Evolutionary conservation across 2,329 filamentous ascomycete genomes (phyloP), one percentile per base, ranked within the genome.

Genomic region (Scytalidium sp.): DNA sequence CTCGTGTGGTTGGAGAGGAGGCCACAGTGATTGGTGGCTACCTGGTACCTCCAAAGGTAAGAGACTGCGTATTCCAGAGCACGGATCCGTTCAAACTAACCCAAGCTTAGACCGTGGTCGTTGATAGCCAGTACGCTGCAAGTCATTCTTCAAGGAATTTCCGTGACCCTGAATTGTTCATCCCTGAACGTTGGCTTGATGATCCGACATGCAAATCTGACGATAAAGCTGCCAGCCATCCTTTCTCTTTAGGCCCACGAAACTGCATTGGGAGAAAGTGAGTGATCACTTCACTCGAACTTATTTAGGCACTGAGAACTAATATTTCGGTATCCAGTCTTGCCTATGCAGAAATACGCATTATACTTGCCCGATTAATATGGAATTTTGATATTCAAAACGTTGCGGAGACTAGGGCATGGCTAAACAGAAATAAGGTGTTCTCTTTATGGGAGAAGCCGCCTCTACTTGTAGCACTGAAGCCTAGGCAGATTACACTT

Each of bases 171-270:
- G 41, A 52, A 2, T 41, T 19, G 11, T 60, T 60, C 46, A 42
- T 49, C 2, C 52, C 55, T 2, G 56, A 59, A 20, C 56, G 70
- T 1, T 73, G 70, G 67, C 70, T 43, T 50, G 48, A 47, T 8
- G 56, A 65, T 46, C 9, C 27, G 10, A 23, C 20, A 5, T 52
- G 47, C 43, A 44, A 32, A 10, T 40, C 39, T 39, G 55, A 59
- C 27, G 51, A 52, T 41, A 48, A 44, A n/a, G 39, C 45, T 19
- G 55, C 48, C 5, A 19, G 54, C 23, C 46, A 56, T 9, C 53
- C 56, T 3, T 59, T 55, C 21, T 43, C 29, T 19, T 2, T 52
- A 7, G 56, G 52, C 3, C 50, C 50, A 10, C 48, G 55, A 36
- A 57, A 55, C 29, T 57, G 50, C 45, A 43, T 57, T 36, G 56